Evolutionary conservation across 768 basidiomycete genomes (phyloP).

Genomic region (Amanita jacksonii): DNA sequence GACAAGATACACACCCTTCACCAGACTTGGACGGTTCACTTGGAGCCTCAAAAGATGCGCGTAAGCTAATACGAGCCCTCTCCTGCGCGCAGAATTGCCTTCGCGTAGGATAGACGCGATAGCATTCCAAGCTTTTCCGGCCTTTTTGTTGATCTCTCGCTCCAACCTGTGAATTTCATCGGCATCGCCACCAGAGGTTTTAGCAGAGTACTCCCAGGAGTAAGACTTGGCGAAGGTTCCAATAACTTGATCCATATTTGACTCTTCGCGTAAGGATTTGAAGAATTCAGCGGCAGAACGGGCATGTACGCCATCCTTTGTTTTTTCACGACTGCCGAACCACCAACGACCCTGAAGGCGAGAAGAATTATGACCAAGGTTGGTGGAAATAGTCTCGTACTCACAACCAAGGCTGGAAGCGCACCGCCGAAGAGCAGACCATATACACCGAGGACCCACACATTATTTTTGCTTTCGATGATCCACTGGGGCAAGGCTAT

Average conservation of each 20-base stretch:
- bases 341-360: conserved; percentile 77
- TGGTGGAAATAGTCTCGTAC: conserved; percentile 13
- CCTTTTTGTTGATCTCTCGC: conserved; percentile 34
- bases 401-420: conserved; percentile 76
- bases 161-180: conserved; percentile 32
- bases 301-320: conserved; percentile 85
- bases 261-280: conserved; percentile 75
- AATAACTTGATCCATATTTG: conserved; percentile 62
- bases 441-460: conserved; percentile 85
- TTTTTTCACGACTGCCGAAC: conserved; percentile 85
- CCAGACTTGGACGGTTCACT: conserved; percentile 40
- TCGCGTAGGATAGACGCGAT: conserved; percentile 26
- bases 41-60: conserved; percentile 75
- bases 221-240: conserved; percentile 60
- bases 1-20: conserved; percentile 43
- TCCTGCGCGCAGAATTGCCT: conserved; percentile 31
- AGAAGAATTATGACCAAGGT: background rate
- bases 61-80: conserved; percentile 68
- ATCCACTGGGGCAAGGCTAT: conserved; percentile 95
- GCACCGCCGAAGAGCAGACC: conserved; percentile 81
- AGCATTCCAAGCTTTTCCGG: conserved; percentile 47
- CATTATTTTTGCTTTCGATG: conserved; percentile 82
- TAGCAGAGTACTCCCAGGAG: conserved; percentile 39
- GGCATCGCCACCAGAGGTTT: conserved; percentile 27
- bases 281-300: conserved; percentile 82